Evolutionary conservation across 495 filamentous ascomycete genomes (phyloP).

Genomic region (Neurospora sp.): DNA sequence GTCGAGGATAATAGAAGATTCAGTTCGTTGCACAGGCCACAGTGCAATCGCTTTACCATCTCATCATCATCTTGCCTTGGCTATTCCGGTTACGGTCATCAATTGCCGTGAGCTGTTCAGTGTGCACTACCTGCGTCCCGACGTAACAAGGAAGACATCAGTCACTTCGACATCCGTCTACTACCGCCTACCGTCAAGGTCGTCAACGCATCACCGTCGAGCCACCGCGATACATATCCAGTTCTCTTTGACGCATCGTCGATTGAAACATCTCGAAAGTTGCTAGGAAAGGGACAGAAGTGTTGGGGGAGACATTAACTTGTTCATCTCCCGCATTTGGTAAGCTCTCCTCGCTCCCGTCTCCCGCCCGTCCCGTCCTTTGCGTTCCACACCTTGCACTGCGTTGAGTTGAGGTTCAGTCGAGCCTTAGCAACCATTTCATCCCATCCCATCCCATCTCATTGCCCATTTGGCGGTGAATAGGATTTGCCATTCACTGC

Average conservation of each 20-base stretch:
- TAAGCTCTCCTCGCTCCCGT: conserved; percentile 37
- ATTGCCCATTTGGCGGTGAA: background rate
- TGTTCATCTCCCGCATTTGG: conserved; percentile 89
- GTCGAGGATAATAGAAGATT: conserved; percentile 25
- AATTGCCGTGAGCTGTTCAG: conserved; percentile 19
- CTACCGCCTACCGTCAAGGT: background rate
- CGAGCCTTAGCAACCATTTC: background rate
- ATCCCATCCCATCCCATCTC: background rate
- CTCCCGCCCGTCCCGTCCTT: background rate
- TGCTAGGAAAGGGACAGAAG: conserved; percentile 26
- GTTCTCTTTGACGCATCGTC: conserved; percentile 7
- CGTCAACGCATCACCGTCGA: conserved; percentile 3
- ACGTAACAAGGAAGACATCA: background rate
- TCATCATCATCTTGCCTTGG: conserved; percentile 6
- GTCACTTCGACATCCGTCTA: background rate
- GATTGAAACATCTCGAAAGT: conserved; percentile 28
- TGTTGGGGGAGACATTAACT: conserved; percentile 92
- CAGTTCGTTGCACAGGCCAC: conserved; percentile 26
- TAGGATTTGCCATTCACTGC: background rate
- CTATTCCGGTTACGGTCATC: conserved; percentile 14
- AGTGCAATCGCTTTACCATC: conserved; percentile 13
- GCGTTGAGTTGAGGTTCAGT: background rate
- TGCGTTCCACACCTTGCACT: background rate
- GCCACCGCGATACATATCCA: background rate
- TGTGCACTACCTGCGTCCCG: conserved; percentile 5